Base-by-base conservation (phyloP, 208 protist species). In the Trypanosoma melophagium region DNA sequence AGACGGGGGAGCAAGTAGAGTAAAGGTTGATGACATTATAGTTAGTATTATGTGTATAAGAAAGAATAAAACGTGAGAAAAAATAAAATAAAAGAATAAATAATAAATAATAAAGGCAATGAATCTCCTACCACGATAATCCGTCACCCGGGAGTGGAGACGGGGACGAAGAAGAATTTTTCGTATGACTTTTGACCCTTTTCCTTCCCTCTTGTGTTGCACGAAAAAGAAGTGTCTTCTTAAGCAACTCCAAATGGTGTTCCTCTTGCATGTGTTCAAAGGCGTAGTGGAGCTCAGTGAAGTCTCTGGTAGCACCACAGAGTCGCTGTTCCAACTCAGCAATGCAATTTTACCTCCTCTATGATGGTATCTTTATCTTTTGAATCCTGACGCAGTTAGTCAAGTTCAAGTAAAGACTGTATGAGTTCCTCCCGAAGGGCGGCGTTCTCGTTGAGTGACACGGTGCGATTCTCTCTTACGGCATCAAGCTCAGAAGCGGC, bases 291-390 rank as follows among this genome's bases (percentile, higher is more conserved):
- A 70, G 10, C 0, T 57, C 56, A 41, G 38, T 10, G 22, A 63
- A 56, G 24, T 13, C 51, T 14, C 19, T 25, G 10, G 24, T 42
- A 19, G 65, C 2, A 21, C 17, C 8, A 16, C 22, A 21, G 22
- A 70, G 54, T 21, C 62, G 21, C 31, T 40, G 53, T 12, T 70
- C 65, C 14, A 70, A 35, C 16, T n/a, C 54, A 53, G 47, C 65
- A 63, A 56, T 70, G 62, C 2, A 1, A 13, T 22, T 54, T 24
- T 1, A 42, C 50, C n/a, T 61, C 56, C 1, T 25, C 54, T 14
- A 70, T 17, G 16, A 49, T 0, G 7, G 16, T 17, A 28, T 70
- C 54, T 35, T 62, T 70, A 7, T 1, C 5, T 31, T 16, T 5
- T 1, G 28, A 13, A 7, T 60, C 65, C 9, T 41, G 44, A n/a